Percentiles rank a stretch among this genome's conserved stretches.
Conservation (phyloP, 768 basidiomycete species). For the Lactarius quietus region DNA sequence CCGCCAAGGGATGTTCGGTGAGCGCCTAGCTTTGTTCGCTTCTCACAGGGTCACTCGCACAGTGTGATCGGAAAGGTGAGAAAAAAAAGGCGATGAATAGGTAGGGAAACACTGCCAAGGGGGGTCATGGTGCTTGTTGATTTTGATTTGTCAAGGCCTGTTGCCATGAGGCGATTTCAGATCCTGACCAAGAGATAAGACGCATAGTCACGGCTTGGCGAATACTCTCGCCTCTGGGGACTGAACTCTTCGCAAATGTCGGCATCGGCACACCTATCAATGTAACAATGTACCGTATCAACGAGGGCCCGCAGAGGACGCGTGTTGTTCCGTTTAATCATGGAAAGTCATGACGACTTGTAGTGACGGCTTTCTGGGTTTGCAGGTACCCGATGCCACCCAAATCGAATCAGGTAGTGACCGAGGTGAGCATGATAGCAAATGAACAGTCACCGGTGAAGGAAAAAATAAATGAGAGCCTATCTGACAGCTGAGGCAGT, state of each 20-base stretch:
- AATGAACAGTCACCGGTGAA: too few relatives aligned
- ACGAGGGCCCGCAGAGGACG: neutral
- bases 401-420: neutral
- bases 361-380: neutral
- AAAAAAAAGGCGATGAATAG: neutral
- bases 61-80: neutral
- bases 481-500: neutral
- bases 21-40: neutral
- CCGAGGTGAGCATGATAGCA: too few relatives aligned
- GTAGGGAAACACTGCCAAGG: neutral
- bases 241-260: too few relatives aligned
- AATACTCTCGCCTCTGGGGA: neutral
- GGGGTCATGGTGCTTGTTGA: neutral
- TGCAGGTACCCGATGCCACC: neutral
- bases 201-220: too few relatives aligned
- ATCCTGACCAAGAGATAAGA: neutral
- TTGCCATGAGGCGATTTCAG: neutral
- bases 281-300: too few relatives aligned
- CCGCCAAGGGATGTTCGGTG: neutral
- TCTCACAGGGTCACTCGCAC: too few relatives aligned
- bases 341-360: neutral
- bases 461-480: too few relatives aligned
- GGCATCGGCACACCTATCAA: too few relatives aligned
- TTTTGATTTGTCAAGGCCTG: neutral
- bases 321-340: neutral